These are phyloP conservation scores for Neopestalotiopsis rosae DNA, from an alignment of 2,329 filamentous ascomycete genomes.

Conservation along the genomic window DNA sequence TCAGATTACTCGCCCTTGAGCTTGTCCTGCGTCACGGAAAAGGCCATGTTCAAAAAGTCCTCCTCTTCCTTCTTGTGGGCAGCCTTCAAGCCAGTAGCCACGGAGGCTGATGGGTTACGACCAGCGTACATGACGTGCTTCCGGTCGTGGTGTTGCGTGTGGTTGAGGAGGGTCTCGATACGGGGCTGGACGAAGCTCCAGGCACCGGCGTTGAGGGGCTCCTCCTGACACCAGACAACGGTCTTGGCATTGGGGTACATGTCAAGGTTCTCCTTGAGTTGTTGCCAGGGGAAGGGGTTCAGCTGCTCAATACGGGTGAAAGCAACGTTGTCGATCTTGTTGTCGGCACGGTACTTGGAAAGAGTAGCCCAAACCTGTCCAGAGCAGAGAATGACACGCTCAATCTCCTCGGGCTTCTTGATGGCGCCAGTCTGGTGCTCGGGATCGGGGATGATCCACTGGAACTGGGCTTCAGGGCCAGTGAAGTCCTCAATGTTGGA, in stretches of 20 bases:
- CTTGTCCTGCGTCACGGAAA: slow-evolving; percentile 70
- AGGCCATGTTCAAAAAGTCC: slow-evolving; percentile 74
- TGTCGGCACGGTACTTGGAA: slow-evolving; percentile 86
- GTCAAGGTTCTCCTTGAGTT: slow-evolving; percentile 95
- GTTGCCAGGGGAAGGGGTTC: slow-evolving; percentile 98
- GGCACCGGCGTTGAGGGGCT: slow-evolving; percentile 94
- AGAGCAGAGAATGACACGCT: slow-evolving; percentile 91
- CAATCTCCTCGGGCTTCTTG: slow-evolving; percentile 82
- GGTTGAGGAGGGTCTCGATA: slow-evolving; percentile 93
- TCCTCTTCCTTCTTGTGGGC: slow-evolving; percentile 92
- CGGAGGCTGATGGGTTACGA: slow-evolving; percentile 88
- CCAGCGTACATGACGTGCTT: slow-evolving; percentile 98
- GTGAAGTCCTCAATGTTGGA: slow-evolving; percentile 91
- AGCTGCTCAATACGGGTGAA: slow-evolving; percentile 97
- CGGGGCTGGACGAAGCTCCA: slow-evolving; percentile 98
- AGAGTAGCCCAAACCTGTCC: slow-evolving; percentile 94
- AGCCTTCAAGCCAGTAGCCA: slow-evolving; percentile 90
- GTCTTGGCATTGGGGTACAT: slow-evolving; percentile 96
- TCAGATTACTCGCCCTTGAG: slow-evolving; percentile 66
- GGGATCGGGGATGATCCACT: slow-evolving; percentile 93
- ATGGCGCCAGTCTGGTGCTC: slow-evolving; percentile 79
- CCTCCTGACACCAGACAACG: slow-evolving; percentile 96
- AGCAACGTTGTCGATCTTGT: slow-evolving; percentile 87
- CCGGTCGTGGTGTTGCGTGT: slow-evolving; percentile 89
- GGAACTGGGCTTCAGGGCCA: slow-evolving; percentile 83